These are phyloP conservation scores for Entomortierella lignicola DNA, from an alignment of 192 early-diverging fungal species.

Conservation along the genomic window DNA sequence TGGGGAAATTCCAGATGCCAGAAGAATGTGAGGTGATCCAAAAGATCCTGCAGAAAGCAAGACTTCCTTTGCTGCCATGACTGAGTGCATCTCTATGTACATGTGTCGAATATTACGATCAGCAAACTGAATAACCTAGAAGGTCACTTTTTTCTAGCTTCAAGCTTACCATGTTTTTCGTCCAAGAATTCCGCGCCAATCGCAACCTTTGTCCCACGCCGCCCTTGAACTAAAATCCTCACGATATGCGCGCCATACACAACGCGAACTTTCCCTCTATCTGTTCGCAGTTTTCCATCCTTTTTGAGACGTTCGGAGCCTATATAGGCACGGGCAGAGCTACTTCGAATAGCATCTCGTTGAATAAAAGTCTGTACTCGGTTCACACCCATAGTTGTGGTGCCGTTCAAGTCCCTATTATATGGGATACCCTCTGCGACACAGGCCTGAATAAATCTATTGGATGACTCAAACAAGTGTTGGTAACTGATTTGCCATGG, in stretches of 20 bases:
- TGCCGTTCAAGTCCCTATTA: slow-evolving; percentile 44
- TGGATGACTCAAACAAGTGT: slow-evolving; percentile 8
- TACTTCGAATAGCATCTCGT: slow-evolving; percentile 37
- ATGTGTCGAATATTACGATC: too few relatives aligned
- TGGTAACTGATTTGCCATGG: slow-evolving; percentile 46
- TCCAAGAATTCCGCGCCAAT: slow-evolving; percentile 47
- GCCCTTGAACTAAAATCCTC: slow-evolving; percentile 24
- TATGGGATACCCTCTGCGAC: slow-evolving; percentile 30
- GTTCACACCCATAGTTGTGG: slow-evolving; percentile 27
- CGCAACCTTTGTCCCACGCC: slow-evolving; percentile 29
- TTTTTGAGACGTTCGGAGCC: slow-evolving; percentile 13
- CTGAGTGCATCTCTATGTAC: slow-evolving; percentile 25
- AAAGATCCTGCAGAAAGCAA: slow-evolving; percentile 58
- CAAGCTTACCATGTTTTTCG: slow-evolving; percentile 15
- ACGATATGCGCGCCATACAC: slow-evolving; percentile 43
- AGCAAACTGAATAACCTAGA: too few relatives aligned
- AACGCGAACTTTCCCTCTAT: slow-evolving; percentile 30
- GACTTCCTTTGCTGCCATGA: slow-evolving; percentile 52
- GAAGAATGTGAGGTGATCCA: slow-evolving; percentile 51
- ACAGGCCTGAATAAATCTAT: slow-evolving; percentile 26
- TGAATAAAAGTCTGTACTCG: slow-evolving; percentile 44
- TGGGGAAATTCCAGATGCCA: slow-evolving; percentile 57
- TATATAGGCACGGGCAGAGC: slow-evolving; percentile 32
- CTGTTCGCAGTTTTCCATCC: slow-evolving; percentile 10
- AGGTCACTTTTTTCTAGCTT: not conserved